Evolutionary conservation across 1,284 basidiomycete genomes (phyloP), one percentile per base, ranked within the genome.

Genomic region (Irpex sp.): DNA sequence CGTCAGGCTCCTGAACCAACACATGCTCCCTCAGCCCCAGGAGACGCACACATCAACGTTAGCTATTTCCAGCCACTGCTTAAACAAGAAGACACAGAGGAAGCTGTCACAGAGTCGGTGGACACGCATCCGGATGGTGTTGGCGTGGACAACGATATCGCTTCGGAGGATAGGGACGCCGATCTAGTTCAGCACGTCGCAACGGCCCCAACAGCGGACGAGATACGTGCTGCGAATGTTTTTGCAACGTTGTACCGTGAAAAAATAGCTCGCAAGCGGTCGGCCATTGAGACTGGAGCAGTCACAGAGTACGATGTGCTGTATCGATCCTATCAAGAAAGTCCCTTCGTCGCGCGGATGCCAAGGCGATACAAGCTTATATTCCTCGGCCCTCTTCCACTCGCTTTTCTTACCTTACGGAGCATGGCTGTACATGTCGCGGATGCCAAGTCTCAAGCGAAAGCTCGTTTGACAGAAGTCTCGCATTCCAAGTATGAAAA

Each of bases 341-440:
- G 45, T 18, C 45, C 45, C 18, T 13, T 49, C 11, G 18, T 82
- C 4, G 71, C 70, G 13, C 74, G 73, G 10, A 80, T 83, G n/a
- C 73, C 70, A 27, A 75, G 72, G 11, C 74, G 71, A 22, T 89
- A 90, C 73, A 83, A 83, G 20, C 70, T 80, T 2, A 77, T 87
- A 15, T 88, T 86, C 76, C 80, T 89, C 2, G 88, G 88, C 1
- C 85, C 87, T 5, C 78, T 91, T 4, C 87, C 89, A 0, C 85
- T 85, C 72, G 76, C 88, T 3, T 80, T 89, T 24, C 76, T 85
- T 3, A 87, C 82, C 71, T 80, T 90, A n/a, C 84, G 89, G 27
- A 75, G 78, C 20, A 78, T 82, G 10, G 77, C 81, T 10, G 66
- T 72, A 1, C 68, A 80, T 24, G 75, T 81, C 1, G 71, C 78